Conservation (phyloP, 164 flowering plant species). For the Pachysandra terminalis region DNA sequence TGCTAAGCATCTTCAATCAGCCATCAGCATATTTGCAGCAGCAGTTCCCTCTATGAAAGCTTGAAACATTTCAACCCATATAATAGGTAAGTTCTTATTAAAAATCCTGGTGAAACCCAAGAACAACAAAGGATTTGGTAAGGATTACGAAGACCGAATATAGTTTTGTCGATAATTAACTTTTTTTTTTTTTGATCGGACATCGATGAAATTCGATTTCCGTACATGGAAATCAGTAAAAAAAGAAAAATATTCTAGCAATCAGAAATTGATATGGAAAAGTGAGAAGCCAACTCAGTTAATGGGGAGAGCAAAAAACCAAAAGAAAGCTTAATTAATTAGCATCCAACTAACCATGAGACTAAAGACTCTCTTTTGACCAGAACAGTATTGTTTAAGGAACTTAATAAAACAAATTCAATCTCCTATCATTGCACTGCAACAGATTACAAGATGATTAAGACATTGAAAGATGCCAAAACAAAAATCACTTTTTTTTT, state of each 20-base stretch:
- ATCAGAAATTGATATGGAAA: neutral
- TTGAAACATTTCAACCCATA: neutral
- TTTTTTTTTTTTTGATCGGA: too few relatives aligned
- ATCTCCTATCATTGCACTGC: constrained; percentile 27
- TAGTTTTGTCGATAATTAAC: too few relatives aligned
- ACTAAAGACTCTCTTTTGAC: constrained; percentile 38
- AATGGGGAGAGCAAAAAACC: constrained; percentile 30
- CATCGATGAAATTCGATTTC: neutral
- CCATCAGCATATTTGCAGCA: neutral
- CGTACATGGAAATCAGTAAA: neutral
- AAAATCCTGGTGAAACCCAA: constrained; percentile 1
- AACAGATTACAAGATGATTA: constrained; percentile 19
- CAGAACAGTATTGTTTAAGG: constrained; percentile 19
- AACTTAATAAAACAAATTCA: constrained; percentile 9
- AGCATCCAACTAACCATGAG: constrained; percentile 27
- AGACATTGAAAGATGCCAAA: neutral
- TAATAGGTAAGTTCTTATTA: constrained; percentile 5
- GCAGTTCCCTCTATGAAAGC: neutral
- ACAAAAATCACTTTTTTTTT: neutral
- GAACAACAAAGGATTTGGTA: constrained; percentile 13
- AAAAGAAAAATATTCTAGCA: neutral
- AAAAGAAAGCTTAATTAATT: constrained; percentile 24
- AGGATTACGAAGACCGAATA: constrained; percentile 22
- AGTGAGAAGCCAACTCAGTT: constrained; percentile 6
- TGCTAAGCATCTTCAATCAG: neutral